These are phyloP conservation scores for Globisporangium parvum DNA, from an alignment of 352 stramenopile genomes.

Conservation along the genomic window DNA sequence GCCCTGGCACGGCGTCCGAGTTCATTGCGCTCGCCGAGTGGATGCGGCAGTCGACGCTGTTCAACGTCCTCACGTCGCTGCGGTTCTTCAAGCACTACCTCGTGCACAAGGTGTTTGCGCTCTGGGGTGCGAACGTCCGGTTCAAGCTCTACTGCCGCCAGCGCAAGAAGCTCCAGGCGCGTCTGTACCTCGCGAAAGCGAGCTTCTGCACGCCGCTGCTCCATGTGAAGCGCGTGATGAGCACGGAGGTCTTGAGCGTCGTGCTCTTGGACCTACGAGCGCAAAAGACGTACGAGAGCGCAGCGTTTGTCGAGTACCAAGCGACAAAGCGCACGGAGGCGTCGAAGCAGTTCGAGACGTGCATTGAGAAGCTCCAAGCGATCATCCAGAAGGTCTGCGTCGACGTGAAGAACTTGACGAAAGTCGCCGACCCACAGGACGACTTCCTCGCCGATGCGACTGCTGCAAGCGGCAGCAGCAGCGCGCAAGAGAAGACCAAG, in stretches of 20 bases:
- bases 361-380: conserved; percentile 87
- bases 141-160: conserved; percentile 90
- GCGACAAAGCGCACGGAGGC: conserved; percentile 79
- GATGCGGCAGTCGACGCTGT: conserved; percentile 93
- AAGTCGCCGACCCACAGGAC: conserved; percentile 47
- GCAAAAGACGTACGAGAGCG: conserved; percentile 88
- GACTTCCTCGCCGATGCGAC: conserved; percentile 52
- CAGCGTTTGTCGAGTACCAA: conserved; percentile 89
- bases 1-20: conserved; percentile 74
- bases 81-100: conserved; percentile 94
- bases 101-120: conserved; percentile 86
- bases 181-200: conserved; percentile 88
- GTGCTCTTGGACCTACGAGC: conserved; percentile 75
- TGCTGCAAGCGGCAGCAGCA: conserved; percentile 17
- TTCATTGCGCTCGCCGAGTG: conserved; percentile 92
- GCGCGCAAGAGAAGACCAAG: conserved; percentile 80
- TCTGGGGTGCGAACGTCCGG: conserved; percentile 87
- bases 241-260: conserved; percentile 74
- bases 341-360: conserved; percentile 87
- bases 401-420: conserved; percentile 87
- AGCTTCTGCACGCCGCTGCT: conserved; percentile 87
- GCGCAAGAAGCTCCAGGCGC: conserved; percentile 71
- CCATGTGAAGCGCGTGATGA: conserved; percentile 87
- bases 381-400: conserved; percentile 88
- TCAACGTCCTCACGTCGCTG: conserved; percentile 93